A percentile compares a stretch with the other conserved stretches of the same genome.
Conservation (phyloP, 129 eudicot genomes). For the Centaurea solstitialis region DNA sequence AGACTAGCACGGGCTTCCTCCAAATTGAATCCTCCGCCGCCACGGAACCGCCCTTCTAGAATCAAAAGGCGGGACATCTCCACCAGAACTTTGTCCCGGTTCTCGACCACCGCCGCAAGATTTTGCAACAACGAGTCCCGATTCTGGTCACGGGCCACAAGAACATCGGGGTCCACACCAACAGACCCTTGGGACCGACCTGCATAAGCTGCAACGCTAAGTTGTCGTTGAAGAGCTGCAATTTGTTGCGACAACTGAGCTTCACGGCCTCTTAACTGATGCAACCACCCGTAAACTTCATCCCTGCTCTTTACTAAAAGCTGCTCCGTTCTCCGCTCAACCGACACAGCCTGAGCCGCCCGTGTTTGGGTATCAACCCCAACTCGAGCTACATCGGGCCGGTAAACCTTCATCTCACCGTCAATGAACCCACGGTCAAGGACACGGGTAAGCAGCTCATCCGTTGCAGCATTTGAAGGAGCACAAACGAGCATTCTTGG, state of each 20-base stretch:
- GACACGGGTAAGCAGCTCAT: slow-evolving; percentile 91
- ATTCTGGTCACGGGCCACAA: slow-evolving; percentile 91
- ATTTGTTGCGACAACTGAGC: slow-evolving; percentile 78
- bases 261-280: slow-evolving; percentile 74
- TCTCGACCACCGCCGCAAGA: slow-evolving; percentile 92
- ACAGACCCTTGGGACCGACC: slow-evolving; percentile 95
- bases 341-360: slow-evolving; percentile 98
- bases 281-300: slow-evolving; percentile 79
- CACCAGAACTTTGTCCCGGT: slow-evolving; percentile 77
- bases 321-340: slow-evolving; percentile 91
- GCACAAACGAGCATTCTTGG: slow-evolving; percentile 99
- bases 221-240: slow-evolving; percentile 68
- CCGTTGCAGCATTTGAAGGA: slow-evolving; percentile 98
- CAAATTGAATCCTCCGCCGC: slow-evolving; percentile 59
- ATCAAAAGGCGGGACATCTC: slow-evolving; percentile 87
- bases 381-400: slow-evolving; percentile 98
- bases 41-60: slow-evolving; percentile 63
- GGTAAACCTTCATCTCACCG: slow-evolving; percentile 96
- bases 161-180: slow-evolving; percentile 94
- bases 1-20: slow-evolving; percentile 96
- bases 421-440: slow-evolving; percentile 98
- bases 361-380: slow-evolving; percentile 96
- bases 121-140: slow-evolving; percentile 80
- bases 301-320: slow-evolving; percentile 72
- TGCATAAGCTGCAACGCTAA: slow-evolving; percentile 65